Evolutionary conservation across 73 alveolate species (phyloP), one percentile per base, ranked within the genome.

Genomic region (Paramecium biaurelia): DNA sequence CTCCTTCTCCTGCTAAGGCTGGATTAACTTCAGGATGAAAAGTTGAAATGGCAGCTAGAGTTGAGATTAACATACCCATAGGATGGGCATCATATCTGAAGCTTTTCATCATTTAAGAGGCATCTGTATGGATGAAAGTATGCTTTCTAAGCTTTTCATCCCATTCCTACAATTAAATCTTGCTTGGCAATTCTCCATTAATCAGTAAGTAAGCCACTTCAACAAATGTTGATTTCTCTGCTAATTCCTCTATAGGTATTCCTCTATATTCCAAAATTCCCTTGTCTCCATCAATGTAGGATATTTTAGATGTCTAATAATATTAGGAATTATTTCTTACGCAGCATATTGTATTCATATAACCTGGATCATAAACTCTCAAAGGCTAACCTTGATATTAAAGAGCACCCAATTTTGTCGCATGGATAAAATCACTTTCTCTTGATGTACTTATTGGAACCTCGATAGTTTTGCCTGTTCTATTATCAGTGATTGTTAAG

Each of bases 11-110:
- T 12, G 93, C 95, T 74, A 94, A 92, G n/a, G 98, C 98, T 67
- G 98, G 98, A 95, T 96, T 96, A 37, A 97, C 97, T 43, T 95
- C 98, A 34, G 98, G 98, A 87, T 95, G 96, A 96, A 96, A 96
- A 57, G 98, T 96, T 28, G 97, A 93, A 86, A 96, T 70, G 1
- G 98, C 98, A 35, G 98, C 95, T 94, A 96, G 87, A 21, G 96
- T 94, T 4, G 97, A 76, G 6, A 95, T 92, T 85, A 96, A 92
- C 98, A 96, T 96, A 47, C 98, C 98, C 98, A 96, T 96, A 8
- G 98, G 98, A 82, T 96, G 98, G 35, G 98, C 96, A 89, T 96
- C 98, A 56, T 96, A 95, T 85, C 98, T 93, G 95, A 96, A 96
- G 74, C 94, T 87, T 59, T 94, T 96, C 94, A 96, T 96, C 97